Evolutionary conservation across 768 basidiomycete genomes (phyloP).

Genomic region (Tulasnella sp.): DNA sequence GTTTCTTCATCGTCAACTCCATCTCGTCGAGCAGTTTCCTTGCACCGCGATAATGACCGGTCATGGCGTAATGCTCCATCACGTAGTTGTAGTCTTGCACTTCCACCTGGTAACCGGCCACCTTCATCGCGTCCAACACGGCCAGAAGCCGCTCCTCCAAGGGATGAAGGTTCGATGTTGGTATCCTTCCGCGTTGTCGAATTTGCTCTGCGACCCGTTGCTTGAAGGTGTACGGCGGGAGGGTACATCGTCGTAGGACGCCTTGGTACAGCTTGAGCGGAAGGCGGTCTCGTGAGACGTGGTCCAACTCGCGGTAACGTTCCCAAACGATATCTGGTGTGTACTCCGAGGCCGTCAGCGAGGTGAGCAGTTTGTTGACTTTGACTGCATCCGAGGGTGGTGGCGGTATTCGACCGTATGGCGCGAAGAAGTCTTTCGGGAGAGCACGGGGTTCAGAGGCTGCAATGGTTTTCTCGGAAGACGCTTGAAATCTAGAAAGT

Average conservation of each 20-base stretch:
- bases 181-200: constrained; percentile 41
- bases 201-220: constrained; percentile 47
- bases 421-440: not conserved
- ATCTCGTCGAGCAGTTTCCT: constrained; percentile 62
- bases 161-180: constrained; percentile 44
- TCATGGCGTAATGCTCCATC: constrained; percentile 67
- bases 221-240: constrained; percentile 32
- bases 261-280: not conserved
- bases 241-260: not conserved
- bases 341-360: not conserved
- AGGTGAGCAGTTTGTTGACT: not conserved
- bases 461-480: not conserved
- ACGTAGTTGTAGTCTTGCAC: constrained; percentile 72
- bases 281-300: not conserved
- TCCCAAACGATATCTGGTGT: constrained; percentile 48
- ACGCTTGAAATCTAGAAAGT: not conserved
- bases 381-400: not conserved
- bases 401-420: not conserved
- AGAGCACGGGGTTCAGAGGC: not conserved
- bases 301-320: constrained; percentile 55
- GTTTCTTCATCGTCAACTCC: constrained; percentile 36
- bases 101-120: constrained; percentile 43
- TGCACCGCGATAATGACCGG: constrained; percentile 62
- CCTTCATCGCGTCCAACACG: constrained; percentile 66
- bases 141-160: constrained; percentile 65